phyloP scores from a whole-genome alignment of 164 flowering plant species.

The Cinnamomum micranthum region DNA sequence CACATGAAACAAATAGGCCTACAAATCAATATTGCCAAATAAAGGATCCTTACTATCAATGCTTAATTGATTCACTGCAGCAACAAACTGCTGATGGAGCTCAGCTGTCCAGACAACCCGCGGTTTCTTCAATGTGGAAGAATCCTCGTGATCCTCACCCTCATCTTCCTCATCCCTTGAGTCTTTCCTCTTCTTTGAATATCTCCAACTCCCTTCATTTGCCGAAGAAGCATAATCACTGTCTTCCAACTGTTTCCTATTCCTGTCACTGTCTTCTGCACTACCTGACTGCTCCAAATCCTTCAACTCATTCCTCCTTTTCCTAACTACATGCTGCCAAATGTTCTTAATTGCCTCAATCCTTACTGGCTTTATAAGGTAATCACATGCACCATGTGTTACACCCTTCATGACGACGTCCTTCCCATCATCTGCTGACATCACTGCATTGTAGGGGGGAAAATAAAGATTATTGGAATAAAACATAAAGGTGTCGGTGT shows the following conservation, averaged over 20 bases:
- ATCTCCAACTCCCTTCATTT: slow-evolving; percentile 73
- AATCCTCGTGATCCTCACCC: slow-evolving; percentile 51
- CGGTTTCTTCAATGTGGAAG: slow-evolving; percentile 76
- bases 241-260: slow-evolving; percentile 49
- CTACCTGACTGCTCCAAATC: slow-evolving; percentile 73
- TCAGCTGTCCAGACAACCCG: slow-evolving; percentile 97
- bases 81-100: slow-evolving; percentile 88
- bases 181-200: slow-evolving; percentile 58
- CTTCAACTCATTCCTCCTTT: slow-evolving; percentile 65
- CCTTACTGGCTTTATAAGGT: slow-evolving; percentile 83
- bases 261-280: slow-evolving; percentile 58
- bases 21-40: not conserved
- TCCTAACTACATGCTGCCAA: slow-evolving; percentile 96
- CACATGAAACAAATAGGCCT: no score
- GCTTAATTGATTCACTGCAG: slow-evolving; percentile 84
- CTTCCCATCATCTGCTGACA: slow-evolving; percentile 86
- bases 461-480: not conserved
- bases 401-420: slow-evolving; percentile 88
- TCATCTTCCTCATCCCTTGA: slow-evolving; percentile 70
- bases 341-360: slow-evolving; percentile 83
- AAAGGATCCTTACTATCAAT: slow-evolving; percentile 64
- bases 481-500: not conserved
- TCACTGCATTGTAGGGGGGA: slow-evolving; percentile 49
- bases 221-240: slow-evolving; percentile 68
- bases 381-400: slow-evolving; percentile 93